Evolutionary conservation across 805 yeast species (phyloP), one percentile per base, ranked within the genome.

Genomic region (Wickerhamiella dianesei): DNA sequence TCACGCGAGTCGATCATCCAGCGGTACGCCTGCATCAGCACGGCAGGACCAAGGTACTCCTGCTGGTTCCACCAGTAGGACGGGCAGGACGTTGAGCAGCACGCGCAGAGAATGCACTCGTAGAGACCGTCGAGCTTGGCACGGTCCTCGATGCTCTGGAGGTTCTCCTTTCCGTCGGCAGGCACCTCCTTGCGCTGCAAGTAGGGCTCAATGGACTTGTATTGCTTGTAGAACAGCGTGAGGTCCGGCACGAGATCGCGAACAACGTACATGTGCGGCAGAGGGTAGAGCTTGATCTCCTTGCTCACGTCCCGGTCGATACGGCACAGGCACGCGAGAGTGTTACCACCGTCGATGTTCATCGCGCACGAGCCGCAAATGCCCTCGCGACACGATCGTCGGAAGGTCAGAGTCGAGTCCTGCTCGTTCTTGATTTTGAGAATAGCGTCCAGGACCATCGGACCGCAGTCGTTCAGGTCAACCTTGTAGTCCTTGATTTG

Each of bases 21-120:
- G 74, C 98, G 82, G 76, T 80, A 92, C 47, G 97, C 96, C 75
- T 92, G 98, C 96, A 92, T 84, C 67, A 92, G 76, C 47, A 92
- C 97, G 25, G 98, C 98, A 21, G 98, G 98, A 48, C 98, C 98
- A 59, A 92, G 73, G 70, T 92, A 92, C 73, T 92, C 94, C 70
- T 88, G 95, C 72, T 86, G 95, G 72, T 92, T 92, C 98, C 98
- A 92, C 98, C 98, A 92, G 76, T 92, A 92, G 2, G 97, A 88
- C 46, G 98, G 98, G 73, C 98, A 92, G 17, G 97, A 80, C 45
- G 98, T 92, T 35, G 96, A 88, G 70, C 98, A 89, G 71, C 98
- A 88, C 9, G 98, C 98, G 73, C 98, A 89, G 64, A 89, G 73
- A 60, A 89, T 89, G 74, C 98, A 89, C 71, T 89, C 97, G 71